phyloP scores from a whole-genome alignment of 148 eudicot species.

The Vaccinium macrocarpon region DNA sequence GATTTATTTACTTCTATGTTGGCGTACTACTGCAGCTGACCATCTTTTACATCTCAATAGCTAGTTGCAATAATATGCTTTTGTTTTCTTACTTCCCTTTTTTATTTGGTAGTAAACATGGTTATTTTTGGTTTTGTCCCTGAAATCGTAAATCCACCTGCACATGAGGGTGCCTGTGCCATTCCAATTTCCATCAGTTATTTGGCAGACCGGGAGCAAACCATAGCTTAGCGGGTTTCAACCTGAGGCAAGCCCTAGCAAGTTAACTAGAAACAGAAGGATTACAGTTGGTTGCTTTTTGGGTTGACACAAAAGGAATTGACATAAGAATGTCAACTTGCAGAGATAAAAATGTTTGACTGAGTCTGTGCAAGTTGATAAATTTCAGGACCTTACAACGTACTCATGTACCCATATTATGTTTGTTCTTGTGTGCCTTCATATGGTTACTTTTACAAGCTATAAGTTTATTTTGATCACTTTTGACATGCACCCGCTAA shows the following conservation, averaged over 20 bases:
- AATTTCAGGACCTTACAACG: neutral
- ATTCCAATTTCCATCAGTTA: neutral
- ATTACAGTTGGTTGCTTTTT: neutral
- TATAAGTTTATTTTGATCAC: neutral
- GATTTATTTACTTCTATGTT: neutral
- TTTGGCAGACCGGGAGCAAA: neutral
- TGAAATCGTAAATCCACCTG: neutral
- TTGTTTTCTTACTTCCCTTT: neutral
- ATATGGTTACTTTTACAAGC: neutral
- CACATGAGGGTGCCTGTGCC: constrained; percentile 5
- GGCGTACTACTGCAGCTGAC: neutral
- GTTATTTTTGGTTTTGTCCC: neutral
- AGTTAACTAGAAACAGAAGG: neutral
- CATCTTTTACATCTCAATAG: neutral
- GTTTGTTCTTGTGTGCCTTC: neutral
- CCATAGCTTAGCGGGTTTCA: neutral
- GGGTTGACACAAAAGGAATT: neutral
- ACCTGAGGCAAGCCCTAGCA: neutral
- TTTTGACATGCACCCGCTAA: neutral
- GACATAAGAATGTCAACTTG: constrained; percentile 1
- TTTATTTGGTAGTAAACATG: neutral
- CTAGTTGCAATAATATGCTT: neutral
- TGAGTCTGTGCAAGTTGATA: neutral
- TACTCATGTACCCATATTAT: neutral
- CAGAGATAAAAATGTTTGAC: neutral